Evolutionary conservation across 768 basidiomycete genomes (phyloP), one percentile per base, ranked within the genome.

Genomic region (Phlebiopsis gigantea): DNA sequence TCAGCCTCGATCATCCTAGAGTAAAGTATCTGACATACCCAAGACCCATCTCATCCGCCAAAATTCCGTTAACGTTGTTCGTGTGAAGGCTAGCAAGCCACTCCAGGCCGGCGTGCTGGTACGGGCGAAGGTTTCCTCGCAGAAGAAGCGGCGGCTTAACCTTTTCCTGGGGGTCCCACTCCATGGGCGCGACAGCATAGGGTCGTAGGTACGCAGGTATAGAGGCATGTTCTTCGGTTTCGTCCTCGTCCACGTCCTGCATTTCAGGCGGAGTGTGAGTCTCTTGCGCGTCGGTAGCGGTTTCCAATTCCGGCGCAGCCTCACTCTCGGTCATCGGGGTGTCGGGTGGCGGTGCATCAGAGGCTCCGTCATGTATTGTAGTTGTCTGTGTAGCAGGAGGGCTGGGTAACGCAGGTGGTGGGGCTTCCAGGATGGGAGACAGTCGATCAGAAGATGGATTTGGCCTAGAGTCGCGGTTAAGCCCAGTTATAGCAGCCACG

Each of bases 11-110:
- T 55, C 46, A 12, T 12, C 24, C 41, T 4, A 4, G 25, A n/a
- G 22, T 49, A 53, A 1, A 41, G 24, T 8, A 59, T 25, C 19
- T 30, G 24, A 78, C 87, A 42, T 65, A 95, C 92, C 93, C 93
- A 6, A 96, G 72, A 44, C 93, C 94, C 93, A 97, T 95, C 70
- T 96, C 93, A 65, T 96, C 94, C 1, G 93, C 92, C 42, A 93
- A 73, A 48, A 93, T 92, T 0, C 90, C 90, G 62, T 93, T 92
- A 43, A 90, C 63, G 61, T 85, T 84, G 62, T 91, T 91, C 39
- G 76, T 75, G 68, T 95, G 93, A 55, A 96, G 74, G 65, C 85
- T 90, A 5, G 92, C 88, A 43, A 97, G 83, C 96, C 96, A 98
- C 68, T 98, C 93, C 50, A 97, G 72, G 0, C 96, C 96, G 3